Percentiles rank a stretch among this genome's conserved stretches.
phyloP scores from a whole-genome alignment of 352 stramenopile species.

The Discostella stelligera region DNA sequence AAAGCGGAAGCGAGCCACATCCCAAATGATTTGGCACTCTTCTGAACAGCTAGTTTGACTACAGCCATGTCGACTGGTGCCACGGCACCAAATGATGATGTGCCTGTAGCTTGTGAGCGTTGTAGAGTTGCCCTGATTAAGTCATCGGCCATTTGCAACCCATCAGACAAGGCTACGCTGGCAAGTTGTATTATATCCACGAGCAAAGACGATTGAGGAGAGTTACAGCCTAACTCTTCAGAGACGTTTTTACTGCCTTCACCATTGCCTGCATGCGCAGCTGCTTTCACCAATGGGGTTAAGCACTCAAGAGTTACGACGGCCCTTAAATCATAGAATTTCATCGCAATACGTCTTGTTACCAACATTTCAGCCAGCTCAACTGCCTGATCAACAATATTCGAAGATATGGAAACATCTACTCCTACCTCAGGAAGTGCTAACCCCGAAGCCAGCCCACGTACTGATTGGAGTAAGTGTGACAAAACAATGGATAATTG shows the following conservation, averaged over 20 bases:
- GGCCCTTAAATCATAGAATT: slow-evolving; percentile 63
- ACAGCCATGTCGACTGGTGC: slow-evolving; percentile 56
- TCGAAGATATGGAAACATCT: slow-evolving; percentile 53
- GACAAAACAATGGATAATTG: slow-evolving; percentile 58
- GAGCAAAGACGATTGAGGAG: slow-evolving; percentile 20
- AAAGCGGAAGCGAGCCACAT: slow-evolving; percentile 68
- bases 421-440: slow-evolving; percentile 63
- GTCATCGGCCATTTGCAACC: slow-evolving; percentile 77
- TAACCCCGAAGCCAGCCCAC: slow-evolving; percentile 66
- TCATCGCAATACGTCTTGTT: slow-evolving; percentile 56
- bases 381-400: slow-evolving; percentile 67
- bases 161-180: slow-evolving; percentile 69
- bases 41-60: slow-evolving; percentile 64
- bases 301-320: slow-evolving; percentile 66
- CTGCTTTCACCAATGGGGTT: slow-evolving; percentile 54
- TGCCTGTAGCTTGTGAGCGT: slow-evolving; percentile 15
- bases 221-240: slow-evolving; percentile 14
- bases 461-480: slow-evolving; percentile 57
- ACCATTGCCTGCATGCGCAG: slow-evolving; percentile 7
- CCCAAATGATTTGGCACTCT: slow-evolving; percentile 62
- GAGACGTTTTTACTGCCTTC: slow-evolving; percentile 4
- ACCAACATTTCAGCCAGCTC: slow-evolving; percentile 69
- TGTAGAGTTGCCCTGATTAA: slow-evolving; percentile 63
- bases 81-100: slow-evolving; percentile 7
- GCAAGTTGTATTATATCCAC: slow-evolving; percentile 65